These are phyloP conservation scores for Aspergillus carbonarius DNA, from an alignment of 2,329 filamentous ascomycete genomes.

Conservation along the genomic window DNA sequence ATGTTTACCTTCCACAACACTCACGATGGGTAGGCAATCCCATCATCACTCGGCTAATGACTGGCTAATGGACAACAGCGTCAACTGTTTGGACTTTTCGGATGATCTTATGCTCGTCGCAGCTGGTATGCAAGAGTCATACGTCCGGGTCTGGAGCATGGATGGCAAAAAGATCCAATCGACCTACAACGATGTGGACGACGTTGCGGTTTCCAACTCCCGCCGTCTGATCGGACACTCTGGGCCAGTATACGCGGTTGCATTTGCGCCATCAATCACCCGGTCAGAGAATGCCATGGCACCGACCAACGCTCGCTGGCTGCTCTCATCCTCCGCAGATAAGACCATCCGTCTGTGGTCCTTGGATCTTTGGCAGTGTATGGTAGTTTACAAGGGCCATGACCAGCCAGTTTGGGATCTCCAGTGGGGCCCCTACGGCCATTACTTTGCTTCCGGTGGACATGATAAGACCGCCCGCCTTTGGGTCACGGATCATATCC, in stretches of 20 bases:
- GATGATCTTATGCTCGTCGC: conserved; percentile 85
- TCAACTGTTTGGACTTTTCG: conserved; percentile 94
- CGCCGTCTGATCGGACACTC: conserved; percentile 80
- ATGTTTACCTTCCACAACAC: conserved; percentile 99
- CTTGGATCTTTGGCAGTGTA: conserved; percentile 83
- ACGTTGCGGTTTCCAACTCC: conserved; percentile 68
- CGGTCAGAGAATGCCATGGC: conserved; percentile 50
- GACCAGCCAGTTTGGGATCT: conserved; percentile 86
- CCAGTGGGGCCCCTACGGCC: conserved; percentile 86
- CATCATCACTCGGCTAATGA: not conserved
- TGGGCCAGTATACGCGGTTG: conserved; percentile 82
- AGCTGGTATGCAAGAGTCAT: conserved; percentile 87
- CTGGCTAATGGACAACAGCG: conserved; percentile 48
- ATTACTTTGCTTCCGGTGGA: conserved; percentile 87
- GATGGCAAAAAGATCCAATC: conserved; percentile 79
- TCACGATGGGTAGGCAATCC: conserved; percentile 68
- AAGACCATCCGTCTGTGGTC: conserved; percentile 90
- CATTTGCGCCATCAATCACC: conserved; percentile 73
- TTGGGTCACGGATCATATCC: conserved; percentile 91
- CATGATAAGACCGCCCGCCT: conserved; percentile 88
- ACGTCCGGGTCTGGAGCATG: conserved; percentile 90
- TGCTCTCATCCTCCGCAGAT: conserved; percentile 85
- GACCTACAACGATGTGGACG: conserved; percentile 58
- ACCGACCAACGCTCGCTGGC: conserved; percentile 66
- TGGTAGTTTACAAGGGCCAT: conserved; percentile 92